These are phyloP conservation scores for Tricladium varicosporioides DNA, from an alignment of 2,329 filamentous ascomycete genomes.

Conservation along the genomic window DNA sequence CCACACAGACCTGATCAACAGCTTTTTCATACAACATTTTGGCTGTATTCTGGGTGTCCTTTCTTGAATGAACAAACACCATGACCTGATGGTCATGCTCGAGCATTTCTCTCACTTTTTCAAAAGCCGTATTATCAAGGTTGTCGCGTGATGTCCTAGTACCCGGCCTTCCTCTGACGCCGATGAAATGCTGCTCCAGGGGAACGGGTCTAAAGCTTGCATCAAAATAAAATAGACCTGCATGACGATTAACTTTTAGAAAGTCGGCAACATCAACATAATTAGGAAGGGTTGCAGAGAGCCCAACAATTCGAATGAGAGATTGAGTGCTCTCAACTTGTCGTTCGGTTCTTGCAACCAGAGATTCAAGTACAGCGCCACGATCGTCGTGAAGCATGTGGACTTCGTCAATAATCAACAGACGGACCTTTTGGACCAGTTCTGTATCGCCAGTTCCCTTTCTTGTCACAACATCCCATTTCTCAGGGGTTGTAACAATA, in stretches of 20 bases:
- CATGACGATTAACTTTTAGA: constrained; percentile 88
- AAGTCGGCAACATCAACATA: constrained; percentile 97
- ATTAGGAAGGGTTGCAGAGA: constrained; percentile 94
- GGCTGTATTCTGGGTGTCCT: constrained; percentile 88
- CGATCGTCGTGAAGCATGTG: constrained; percentile 99
- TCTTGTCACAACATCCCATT: constrained; percentile 97
- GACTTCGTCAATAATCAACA: constrained; percentile 97
- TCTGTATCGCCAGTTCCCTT: constrained; percentile 98
- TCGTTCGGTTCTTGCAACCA: constrained; percentile 90
- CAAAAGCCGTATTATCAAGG: constrained; percentile 80
- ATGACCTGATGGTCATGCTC: constrained; percentile 92
- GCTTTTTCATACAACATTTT: constrained; percentile 85
- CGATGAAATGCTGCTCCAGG: constrained; percentile 94
- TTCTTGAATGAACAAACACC: constrained; percentile 97
- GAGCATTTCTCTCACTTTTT: constrained; percentile 94
- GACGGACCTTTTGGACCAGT: constrained; percentile 91
- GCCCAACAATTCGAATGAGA: constrained; percentile 89
- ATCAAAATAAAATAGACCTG: constrained; percentile 96
- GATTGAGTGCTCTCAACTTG: constrained; percentile 98
- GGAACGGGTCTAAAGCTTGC: constrained; percentile 93
- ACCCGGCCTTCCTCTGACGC: constrained; percentile 87
- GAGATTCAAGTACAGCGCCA: constrained; percentile 90
- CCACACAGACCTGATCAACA: constrained; percentile 71
- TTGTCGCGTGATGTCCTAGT: constrained; percentile 83
- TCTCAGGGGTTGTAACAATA: constrained; percentile 97